phyloP scores from a whole-genome alignment of 371 early-diverging fungal genomes.

The Mucor ambiguus region DNA sequence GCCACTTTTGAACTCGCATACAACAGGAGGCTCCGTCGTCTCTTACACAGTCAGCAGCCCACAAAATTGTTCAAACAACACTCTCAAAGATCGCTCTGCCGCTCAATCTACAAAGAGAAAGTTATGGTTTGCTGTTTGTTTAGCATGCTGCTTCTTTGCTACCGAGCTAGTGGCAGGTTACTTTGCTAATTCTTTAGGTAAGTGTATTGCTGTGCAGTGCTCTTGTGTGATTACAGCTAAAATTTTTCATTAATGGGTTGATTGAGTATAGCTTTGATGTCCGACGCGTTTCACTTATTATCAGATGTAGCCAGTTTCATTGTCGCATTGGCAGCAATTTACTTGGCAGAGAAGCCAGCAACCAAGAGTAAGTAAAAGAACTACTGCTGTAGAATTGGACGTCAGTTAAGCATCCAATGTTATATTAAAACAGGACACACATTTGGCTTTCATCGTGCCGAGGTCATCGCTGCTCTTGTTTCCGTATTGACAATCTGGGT shows the following conservation, averaged over 20 bases:
- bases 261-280: conserved; percentile 60
- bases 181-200: conserved; percentile 63
- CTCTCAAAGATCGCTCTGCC: conserved; percentile 24
- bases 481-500: conserved; percentile 86
- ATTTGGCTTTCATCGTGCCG: conserved; percentile 86
- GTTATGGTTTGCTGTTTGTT: conserved; percentile 52
- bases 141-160: conserved; percentile 68
- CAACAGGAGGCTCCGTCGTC: conserved; percentile 23
- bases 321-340: conserved; percentile 73
- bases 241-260: conserved; percentile 1
- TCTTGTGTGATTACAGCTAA: not conserved
- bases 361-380: conserved; percentile 50
- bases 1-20: conserved; percentile 11
- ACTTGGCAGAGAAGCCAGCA: conserved; percentile 70
- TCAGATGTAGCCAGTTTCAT: conserved; percentile 76
- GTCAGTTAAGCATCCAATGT: not conserved
- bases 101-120: conserved; percentile 42
- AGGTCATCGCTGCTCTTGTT: conserved; percentile 82
- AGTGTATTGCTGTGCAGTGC: not conserved
- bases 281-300: conserved; percentile 78
- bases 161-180: conserved; percentile 75
- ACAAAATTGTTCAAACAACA: conserved; percentile 39
- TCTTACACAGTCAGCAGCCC: conserved; percentile 28
- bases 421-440: conserved; percentile 51
- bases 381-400: not conserved